Percentiles rank a stretch among this genome's conserved stretches.
Conservation (phyloP, 1,284 basidiomycete species). For the Irpex rosettiformis region DNA sequence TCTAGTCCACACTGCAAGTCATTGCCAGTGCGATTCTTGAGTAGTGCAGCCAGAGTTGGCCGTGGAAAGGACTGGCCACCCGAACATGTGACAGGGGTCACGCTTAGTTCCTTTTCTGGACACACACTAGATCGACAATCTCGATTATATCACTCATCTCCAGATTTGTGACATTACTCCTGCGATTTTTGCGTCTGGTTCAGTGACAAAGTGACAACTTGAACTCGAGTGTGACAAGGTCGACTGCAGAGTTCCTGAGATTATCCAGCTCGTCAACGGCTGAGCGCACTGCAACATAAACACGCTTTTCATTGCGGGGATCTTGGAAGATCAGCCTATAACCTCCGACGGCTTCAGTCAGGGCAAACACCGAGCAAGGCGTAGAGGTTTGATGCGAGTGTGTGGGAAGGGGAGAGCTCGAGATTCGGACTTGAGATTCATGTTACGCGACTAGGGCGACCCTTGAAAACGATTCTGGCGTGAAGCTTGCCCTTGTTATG, state of each 20-base stretch:
- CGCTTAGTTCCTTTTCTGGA: neutral
- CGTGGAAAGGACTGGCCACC: neutral
- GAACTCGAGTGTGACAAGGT: no score
- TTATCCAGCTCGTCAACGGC: neutral
- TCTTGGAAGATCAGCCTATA: neutral
- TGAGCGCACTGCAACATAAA: neutral
- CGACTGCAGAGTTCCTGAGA: neutral
- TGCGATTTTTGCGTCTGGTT: neutral
- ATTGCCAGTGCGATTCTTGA: no score
- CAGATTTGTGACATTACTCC: neutral
- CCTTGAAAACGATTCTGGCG: slow-evolving; percentile 1
- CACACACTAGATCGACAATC: neutral
- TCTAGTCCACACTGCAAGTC: no score
- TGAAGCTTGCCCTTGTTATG: neutral
- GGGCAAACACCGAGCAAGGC: neutral
- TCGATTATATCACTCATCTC: neutral
- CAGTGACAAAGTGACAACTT: neutral
- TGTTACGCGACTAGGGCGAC: neutral
- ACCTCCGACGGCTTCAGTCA: neutral
- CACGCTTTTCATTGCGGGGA: neutral
- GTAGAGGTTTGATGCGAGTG: neutral
- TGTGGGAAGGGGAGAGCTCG: neutral
- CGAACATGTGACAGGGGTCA: neutral
- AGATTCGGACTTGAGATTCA: neutral
- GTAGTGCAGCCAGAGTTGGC: no score